Percentiles rank a stretch among this genome's conserved stretches.
phyloP scores from a whole-genome alignment of 768 basidiomycete genomes.

The Dentipellis sp. region DNA sequence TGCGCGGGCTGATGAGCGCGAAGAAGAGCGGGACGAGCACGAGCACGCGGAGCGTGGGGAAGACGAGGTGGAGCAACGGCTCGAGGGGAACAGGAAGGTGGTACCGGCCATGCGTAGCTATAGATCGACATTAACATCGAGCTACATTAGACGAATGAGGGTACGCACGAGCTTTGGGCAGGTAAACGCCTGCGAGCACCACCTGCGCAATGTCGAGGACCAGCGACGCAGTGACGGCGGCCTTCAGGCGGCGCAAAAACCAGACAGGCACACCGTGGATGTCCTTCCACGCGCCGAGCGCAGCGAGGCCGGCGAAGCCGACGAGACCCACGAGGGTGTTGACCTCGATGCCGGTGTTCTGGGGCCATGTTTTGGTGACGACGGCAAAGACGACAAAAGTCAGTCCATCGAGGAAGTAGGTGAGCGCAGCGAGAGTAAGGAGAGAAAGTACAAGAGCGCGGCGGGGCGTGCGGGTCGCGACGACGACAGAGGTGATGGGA shows the following conservation, averaged over 20 bases:
- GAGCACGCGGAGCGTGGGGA: constrained; percentile 59
- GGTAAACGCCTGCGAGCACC: constrained; percentile 37
- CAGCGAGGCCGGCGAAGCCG: constrained; percentile 64
- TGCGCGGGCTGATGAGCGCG: constrained; percentile 53
- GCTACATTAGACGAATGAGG: background rate
- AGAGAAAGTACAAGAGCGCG: constrained; percentile 64
- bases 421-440: constrained; percentile 59
- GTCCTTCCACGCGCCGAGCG: constrained; percentile 75
- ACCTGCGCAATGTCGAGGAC: constrained; percentile 52
- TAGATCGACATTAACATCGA: background rate
- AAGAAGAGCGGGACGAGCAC: constrained; percentile 51
- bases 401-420: constrained; percentile 72
- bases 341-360: constrained; percentile 53
- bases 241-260: constrained; percentile 49
- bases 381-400: constrained; percentile 59
- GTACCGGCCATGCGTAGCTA: constrained; percentile 3
- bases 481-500: constrained; percentile 71
- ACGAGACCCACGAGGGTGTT: constrained; percentile 59
- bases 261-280: constrained; percentile 61
- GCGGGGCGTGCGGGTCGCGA: constrained; percentile 65
- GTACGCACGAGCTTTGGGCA: constrained; percentile 24
- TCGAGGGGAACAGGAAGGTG: constrained; percentile 22
- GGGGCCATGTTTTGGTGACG: constrained; percentile 57
- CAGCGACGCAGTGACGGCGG: constrained; percentile 43
- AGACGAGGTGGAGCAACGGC: constrained; percentile 38